These are phyloP conservation scores for Dimocarpus longan DNA, from an alignment of 345 rosid species.

Conservation along the genomic window DNA sequence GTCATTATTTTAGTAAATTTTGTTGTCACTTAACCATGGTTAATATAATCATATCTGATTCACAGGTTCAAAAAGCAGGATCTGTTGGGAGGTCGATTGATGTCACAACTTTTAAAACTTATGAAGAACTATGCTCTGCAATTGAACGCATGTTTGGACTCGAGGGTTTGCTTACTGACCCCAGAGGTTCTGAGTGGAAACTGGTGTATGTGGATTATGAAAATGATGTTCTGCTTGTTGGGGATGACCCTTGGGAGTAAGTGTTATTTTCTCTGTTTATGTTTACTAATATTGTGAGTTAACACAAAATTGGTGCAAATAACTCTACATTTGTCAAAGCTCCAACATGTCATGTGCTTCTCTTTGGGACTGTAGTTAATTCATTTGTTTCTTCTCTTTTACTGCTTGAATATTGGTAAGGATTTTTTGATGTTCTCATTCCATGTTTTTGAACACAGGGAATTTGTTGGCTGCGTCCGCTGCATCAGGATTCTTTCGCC, in stretches of 20 bases:
- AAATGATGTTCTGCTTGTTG: slow-evolving; percentile 91
- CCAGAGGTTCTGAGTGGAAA: slow-evolving; percentile 89
- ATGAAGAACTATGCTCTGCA: slow-evolving; percentile 75
- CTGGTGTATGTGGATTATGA: slow-evolving; percentile 95
- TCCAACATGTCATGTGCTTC: not conserved
- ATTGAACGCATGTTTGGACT: slow-evolving; percentile 96
- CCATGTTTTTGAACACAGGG: slow-evolving; percentile 46
- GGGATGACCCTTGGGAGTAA: slow-evolving; percentile 99
- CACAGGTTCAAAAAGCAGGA: slow-evolving; percentile 94
- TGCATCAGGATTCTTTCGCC: slow-evolving; percentile 98
- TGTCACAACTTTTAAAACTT: slow-evolving; percentile 81
- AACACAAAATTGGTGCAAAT: not conserved
- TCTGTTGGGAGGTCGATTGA: slow-evolving; percentile 98
- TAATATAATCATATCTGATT: slow-evolving; percentile 15
- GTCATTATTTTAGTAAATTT: not conserved
- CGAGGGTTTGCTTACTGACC: slow-evolving; percentile 78
- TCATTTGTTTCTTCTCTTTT: not conserved
- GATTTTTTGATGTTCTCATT: not conserved
- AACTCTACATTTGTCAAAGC: no score
- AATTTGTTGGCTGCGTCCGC: slow-evolving; percentile 94
- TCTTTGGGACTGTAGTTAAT: not conserved
- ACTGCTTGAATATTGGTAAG: no score
- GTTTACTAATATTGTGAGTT: not conserved
- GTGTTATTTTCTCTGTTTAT: slow-evolving; percentile 20
- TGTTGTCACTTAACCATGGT: not conserved